phyloP scores from a whole-genome alignment of 306 rosid genomes.

The Cicer cuneatum region DNA sequence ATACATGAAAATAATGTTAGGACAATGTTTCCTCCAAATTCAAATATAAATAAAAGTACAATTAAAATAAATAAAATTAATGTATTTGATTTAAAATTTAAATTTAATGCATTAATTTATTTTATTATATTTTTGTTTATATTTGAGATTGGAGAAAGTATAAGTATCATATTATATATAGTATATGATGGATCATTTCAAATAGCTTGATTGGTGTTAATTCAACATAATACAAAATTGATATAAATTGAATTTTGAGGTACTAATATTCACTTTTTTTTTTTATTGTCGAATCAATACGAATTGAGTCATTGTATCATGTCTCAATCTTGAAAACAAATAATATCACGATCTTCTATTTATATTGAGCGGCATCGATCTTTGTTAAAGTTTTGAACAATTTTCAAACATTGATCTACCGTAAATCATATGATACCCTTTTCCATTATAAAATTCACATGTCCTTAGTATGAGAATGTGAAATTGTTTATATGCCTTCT shows the following conservation, averaged over 20 bases:
- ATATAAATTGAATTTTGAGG: too few species aligned
- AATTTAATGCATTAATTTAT: too few species aligned
- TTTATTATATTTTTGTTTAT: too few species aligned
- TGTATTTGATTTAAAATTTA: too few species aligned
- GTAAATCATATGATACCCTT: neutral
- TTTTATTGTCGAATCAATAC: neutral
- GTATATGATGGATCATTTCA: too few species aligned
- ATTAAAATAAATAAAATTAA: too few species aligned
- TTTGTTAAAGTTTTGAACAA: neutral
- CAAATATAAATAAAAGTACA: too few species aligned
- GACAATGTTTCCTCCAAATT: too few species aligned
- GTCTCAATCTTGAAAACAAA: neutral
- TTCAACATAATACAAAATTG: neutral
- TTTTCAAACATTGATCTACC: neutral
- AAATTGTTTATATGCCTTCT: too few species aligned
- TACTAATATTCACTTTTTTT: neutral
- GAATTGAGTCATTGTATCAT: too few species aligned
- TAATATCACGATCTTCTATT: neutral
- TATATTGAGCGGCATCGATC: neutral
- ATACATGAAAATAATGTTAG: neutral
- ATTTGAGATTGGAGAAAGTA: too few species aligned
- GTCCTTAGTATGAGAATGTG: neutral
- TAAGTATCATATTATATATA: too few species aligned
- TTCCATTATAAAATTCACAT: neutral
- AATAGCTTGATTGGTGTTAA: neutral